phyloP scores from a whole-genome alignment of 345 rosid genomes.

The Moringa oleifera region DNA sequence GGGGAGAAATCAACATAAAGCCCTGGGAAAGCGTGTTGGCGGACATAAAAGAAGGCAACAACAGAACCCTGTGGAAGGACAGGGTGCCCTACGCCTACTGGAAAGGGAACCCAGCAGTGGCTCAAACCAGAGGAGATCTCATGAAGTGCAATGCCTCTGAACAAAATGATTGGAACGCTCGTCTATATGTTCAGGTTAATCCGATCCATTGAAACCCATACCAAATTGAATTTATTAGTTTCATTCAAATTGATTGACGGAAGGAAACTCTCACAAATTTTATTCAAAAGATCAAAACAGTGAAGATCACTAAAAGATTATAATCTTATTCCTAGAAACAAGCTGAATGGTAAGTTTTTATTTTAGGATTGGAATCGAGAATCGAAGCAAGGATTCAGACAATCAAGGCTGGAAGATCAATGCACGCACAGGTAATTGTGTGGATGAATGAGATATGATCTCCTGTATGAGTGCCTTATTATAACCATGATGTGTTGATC shows the following conservation, averaged over 20 bases:
- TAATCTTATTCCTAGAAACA: no score
- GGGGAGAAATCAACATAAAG: slow-evolving; percentile 61
- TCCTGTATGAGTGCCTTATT: no score
- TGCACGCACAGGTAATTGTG: slow-evolving; percentile 45
- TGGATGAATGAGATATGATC: no score
- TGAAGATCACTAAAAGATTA: no score
- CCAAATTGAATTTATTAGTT: no score
- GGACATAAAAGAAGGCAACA: slow-evolving; percentile 36
- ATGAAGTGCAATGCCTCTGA: slow-evolving; percentile 41
- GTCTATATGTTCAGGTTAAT: slow-evolving; percentile 31
- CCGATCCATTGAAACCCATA: no score
- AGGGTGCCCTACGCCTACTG: slow-evolving; percentile 59
- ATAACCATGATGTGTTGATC: not conserved
- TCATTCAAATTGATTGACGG: no score
- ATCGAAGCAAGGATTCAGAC: slow-evolving; percentile 27
- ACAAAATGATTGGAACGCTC: slow-evolving; percentile 32
- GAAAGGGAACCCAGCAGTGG: slow-evolving; percentile 49
- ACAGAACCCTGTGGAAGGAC: slow-evolving; percentile 44
- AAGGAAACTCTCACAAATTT: no score
- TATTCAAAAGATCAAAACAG: no score
- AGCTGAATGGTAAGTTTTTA: slow-evolving; percentile 1
- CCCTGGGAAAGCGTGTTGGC: slow-evolving; percentile 43
- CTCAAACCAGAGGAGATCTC: slow-evolving; percentile 30
- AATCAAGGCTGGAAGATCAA: slow-evolving; percentile 43
- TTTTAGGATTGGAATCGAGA: slow-evolving; percentile 35